Evolutionary conservation across 306 rosid species (phyloP).

Genomic region (Betula pendula): DNA sequence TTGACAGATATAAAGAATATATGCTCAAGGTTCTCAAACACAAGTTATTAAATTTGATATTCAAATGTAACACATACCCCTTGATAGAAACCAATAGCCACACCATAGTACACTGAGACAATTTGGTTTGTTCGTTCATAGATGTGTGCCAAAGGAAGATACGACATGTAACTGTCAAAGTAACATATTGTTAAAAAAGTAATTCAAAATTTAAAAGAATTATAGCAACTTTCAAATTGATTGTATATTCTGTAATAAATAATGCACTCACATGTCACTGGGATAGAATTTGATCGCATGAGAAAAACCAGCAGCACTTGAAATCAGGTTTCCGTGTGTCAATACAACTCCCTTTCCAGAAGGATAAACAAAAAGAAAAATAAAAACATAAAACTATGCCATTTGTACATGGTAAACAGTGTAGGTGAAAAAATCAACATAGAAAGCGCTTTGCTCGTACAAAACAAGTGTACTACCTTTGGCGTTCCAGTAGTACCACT

Average conservation of each 20-base stretch:
- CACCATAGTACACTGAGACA: constrained; percentile 59
- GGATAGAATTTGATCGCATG: constrained; percentile 50
- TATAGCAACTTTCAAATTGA: background rate
- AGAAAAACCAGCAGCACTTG: constrained; percentile 77
- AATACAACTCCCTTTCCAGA: constrained; percentile 79
- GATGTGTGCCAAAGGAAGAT: constrained; percentile 98
- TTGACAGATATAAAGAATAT: background rate
- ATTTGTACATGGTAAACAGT: background rate
- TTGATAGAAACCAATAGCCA: constrained; percentile 95
- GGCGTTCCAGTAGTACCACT: constrained; percentile 99
- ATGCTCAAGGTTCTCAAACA: background rate
- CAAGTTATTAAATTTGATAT: background rate
- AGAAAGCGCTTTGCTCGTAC: background rate
- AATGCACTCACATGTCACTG: constrained; percentile 73
- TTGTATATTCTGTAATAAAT: background rate
- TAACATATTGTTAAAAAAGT: background rate
- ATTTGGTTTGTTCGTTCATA: constrained; percentile 93
- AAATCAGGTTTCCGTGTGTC: constrained; percentile 82
- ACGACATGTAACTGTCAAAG: constrained; percentile 77
- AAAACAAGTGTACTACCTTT: constrained; percentile 50
- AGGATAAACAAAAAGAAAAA: constrained; percentile 17
- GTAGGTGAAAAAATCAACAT: background rate
- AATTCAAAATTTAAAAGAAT: background rate
- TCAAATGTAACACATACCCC: constrained; percentile 60
- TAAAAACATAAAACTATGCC: background rate